Base-by-base conservation (phyloP, 805 yeast species). In the Schizosaccharomyces osmophilus region DNA sequence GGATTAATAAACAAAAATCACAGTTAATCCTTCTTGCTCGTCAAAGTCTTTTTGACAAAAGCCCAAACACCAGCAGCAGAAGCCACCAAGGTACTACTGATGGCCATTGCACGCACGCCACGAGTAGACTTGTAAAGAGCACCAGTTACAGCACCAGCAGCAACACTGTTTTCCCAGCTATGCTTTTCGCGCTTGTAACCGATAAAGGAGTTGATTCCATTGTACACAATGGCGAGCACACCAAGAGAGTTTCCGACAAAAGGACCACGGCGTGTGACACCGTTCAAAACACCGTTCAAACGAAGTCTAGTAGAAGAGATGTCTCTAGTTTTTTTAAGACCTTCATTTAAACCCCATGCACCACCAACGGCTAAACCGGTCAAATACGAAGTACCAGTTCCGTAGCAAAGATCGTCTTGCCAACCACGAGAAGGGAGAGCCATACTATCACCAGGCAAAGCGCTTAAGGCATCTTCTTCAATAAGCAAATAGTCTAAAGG, bases 391-490 rank as follows among this genome's bases (percentile, higher is more conserved):
- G 95, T 82, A 73, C 98, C 98, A 11, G 97, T 85, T 67, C 98
- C 98, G 73, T 93, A 93, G 79, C 97, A 88, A 65, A 93, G 78
- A 74, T 93, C 97, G 72, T 93, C 98, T 17, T 88, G 80, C 95
- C 96, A 93, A 67, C 95, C 95, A 75, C 97, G 83, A n/a, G 95
- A 85, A 32, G 98, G 96, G 65, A 93, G 79, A 63, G 90, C 71
- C 63, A 96, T 95, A 69, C 86, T 87, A 1, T 95, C 81, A 48
- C 95, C 96, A 68, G 87, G 94, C 68, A 86, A 72, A n/a, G 79
- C 73, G 59, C 82, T 79, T 64, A 88, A 74, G 65, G 81, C 77
- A 66, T 88, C 96, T 64, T 83, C 89, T 68, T 90, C 97, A 64
- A 93, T 77, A 67, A 90, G 95, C 66, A 93, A 74, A 70, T 82